Evolutionary conservation across 257 asterid genomes (phyloP).

Genomic region (Solanum piurae): DNA sequence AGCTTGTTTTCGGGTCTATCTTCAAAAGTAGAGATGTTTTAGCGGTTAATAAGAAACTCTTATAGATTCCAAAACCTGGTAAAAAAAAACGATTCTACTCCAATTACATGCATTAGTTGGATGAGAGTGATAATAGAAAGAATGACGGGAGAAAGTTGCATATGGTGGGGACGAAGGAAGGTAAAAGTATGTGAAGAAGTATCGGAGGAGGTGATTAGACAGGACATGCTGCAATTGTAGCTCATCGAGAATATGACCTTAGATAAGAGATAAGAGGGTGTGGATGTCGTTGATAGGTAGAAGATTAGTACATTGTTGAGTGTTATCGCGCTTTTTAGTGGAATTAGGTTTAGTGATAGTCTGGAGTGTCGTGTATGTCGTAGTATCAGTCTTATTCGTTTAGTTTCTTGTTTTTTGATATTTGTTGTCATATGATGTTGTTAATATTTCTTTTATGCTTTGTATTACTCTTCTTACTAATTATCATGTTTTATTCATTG

Average conservation of each 20-base stretch:
- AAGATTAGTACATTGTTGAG: background rate
- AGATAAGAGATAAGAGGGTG: background rate
- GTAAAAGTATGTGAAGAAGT: background rate
- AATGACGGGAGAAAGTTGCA: background rate
- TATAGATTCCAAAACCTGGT: rapidly evolving
- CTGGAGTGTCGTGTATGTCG: background rate
- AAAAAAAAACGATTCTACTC: too few relatives aligned
- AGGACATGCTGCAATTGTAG: rapidly evolving
- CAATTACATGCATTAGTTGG: too few relatives aligned
- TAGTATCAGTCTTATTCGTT: background rate
- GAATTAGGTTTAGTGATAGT: rapidly evolving
- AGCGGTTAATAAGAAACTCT: too few relatives aligned
- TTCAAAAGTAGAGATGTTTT: too few relatives aligned
- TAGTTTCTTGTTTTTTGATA: background rate
- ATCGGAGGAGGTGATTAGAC: rapidly evolving
- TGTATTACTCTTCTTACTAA: too few relatives aligned
- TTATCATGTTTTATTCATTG: too few relatives aligned
- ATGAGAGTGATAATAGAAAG: too few relatives aligned
- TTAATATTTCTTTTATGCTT: background rate
- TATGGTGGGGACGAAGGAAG: background rate
- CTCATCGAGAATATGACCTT: background rate
- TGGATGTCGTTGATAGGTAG: too few relatives aligned
- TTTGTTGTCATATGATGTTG: background rate
- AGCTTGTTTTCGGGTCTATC: background rate
- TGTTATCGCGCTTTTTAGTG: rapidly evolving